phyloP scores from a whole-genome alignment of 2,329 filamentous ascomycete genomes.

The Camptophora hylomeconis region DNA sequence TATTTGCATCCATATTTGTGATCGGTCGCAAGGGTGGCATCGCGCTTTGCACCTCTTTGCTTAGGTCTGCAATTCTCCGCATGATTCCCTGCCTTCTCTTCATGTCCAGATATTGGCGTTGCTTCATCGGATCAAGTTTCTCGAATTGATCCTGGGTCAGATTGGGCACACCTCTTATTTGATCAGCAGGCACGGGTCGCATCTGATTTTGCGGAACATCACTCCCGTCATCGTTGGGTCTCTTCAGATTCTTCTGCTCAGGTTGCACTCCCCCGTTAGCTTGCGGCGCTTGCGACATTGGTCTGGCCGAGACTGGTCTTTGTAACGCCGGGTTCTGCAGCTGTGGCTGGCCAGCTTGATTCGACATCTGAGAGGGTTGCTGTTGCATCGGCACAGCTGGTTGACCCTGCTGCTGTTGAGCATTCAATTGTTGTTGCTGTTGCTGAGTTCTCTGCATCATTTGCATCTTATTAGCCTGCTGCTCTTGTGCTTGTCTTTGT shows the following conservation, averaged over 20 bases:
- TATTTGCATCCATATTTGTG: conserved; percentile 22
- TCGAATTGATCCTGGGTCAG: conserved; percentile 16
- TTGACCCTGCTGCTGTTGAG: conserved; percentile 1
- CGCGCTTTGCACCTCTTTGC: conserved; percentile 26
- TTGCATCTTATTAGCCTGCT: conserved; percentile 1
- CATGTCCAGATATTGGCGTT: conserved; percentile 21
- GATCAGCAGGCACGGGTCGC: background rate
- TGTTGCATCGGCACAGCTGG: conserved; percentile 1
- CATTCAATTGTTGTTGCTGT: conserved; percentile 1
- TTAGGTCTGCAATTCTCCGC: conserved; percentile 27
- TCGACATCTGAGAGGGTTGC: background rate
- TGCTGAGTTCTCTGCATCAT: conserved; percentile 1
- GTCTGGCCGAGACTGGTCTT: conserved; percentile 8
- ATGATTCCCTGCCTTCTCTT: conserved; percentile 22
- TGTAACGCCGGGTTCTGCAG: conserved; percentile 7
- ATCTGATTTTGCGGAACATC: conserved; percentile 27
- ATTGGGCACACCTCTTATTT: background rate
- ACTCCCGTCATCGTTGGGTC: conserved; percentile 31
- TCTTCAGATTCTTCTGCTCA: conserved; percentile 31
- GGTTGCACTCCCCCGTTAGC: conserved; percentile 9
- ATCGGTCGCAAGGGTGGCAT: conserved; percentile 22
- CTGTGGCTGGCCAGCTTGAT: conserved; percentile 6
- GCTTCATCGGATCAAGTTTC: conserved; percentile 30
- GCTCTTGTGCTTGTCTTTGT: no score
- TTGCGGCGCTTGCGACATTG: conserved; percentile 4